Evolutionary conservation across 2,329 filamentous ascomycete genomes (phyloP).

Genomic region (Tolypocladium tundrense): DNA sequence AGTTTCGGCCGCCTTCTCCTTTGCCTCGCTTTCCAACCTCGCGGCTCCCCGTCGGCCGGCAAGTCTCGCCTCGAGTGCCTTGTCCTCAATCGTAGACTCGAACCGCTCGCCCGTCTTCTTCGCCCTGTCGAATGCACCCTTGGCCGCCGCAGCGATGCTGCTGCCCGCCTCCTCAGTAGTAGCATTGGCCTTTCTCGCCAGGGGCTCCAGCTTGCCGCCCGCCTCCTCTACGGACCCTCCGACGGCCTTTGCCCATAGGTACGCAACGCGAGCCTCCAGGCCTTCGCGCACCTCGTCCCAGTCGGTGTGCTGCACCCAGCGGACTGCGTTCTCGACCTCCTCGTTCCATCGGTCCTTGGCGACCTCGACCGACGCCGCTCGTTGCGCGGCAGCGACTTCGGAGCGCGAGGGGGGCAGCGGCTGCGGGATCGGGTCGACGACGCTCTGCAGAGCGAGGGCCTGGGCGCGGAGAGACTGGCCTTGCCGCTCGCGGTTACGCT

Average conservation of each 20-base stretch:
- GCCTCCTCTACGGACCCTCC: slow-evolving; percentile 20
- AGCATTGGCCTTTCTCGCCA: slow-evolving; percentile 21
- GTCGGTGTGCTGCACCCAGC: slow-evolving; percentile 55
- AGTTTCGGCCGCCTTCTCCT: slow-evolving; percentile 21
- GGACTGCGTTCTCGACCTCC: slow-evolving; percentile 57
- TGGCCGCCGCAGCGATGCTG: slow-evolving; percentile 23
- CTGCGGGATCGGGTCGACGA: slow-evolving; percentile 38
- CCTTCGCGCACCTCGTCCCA: slow-evolving; percentile 53
- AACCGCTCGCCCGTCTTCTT: slow-evolving; percentile 17
- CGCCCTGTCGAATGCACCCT: slow-evolving; percentile 21
- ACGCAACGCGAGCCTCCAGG: slow-evolving; percentile 37
- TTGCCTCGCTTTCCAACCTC: slow-evolving; percentile 9
- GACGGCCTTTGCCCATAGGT: slow-evolving; percentile 32
- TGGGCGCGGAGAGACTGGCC: slow-evolving; percentile 47
- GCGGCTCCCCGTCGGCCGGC: slow-evolving; percentile 13
- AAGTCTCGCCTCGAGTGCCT: slow-evolving; percentile 15
- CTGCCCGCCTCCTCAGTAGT: slow-evolving; percentile 11
- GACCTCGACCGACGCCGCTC: slow-evolving; percentile 49
- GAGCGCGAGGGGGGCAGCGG: slow-evolving; percentile 39
- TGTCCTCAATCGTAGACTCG: slow-evolving; percentile 14
- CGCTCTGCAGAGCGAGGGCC: slow-evolving; percentile 39
- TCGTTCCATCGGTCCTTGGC: slow-evolving; percentile 72
- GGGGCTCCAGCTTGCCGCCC: slow-evolving; percentile 18
- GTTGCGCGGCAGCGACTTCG: slow-evolving; percentile 39
- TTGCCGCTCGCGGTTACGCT: slow-evolving; percentile 53